Evolutionary conservation across 768 basidiomycete species (phyloP).

Genomic region (Collybia sordida): DNA sequence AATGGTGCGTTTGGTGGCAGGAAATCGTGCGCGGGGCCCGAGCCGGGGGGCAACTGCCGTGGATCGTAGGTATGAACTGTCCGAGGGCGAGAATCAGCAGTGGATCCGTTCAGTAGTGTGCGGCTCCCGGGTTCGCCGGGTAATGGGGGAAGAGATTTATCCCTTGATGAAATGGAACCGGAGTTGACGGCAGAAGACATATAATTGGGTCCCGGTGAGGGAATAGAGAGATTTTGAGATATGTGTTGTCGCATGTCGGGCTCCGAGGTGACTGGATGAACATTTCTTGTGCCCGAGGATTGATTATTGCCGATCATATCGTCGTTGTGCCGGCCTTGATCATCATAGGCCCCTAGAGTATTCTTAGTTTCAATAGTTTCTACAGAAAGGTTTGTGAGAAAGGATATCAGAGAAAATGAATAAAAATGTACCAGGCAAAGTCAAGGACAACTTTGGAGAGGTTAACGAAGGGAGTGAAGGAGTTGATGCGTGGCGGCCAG

Average conservation of each 20-base stretch:
- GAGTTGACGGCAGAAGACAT: constrained; percentile 14
- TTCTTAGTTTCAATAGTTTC: constrained; percentile 41
- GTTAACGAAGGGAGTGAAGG: constrained; percentile 63
- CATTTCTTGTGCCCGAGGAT: constrained; percentile 30
- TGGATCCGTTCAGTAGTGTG: constrained; percentile 24
- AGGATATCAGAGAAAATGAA: no score
- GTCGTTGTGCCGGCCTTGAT: constrained; percentile 33
- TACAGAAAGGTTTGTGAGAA: no score
- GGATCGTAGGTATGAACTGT: constrained; percentile 66
- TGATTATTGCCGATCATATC: constrained; percentile 31
- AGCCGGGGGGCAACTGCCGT: constrained; percentile 44
- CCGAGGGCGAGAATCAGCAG: constrained; percentile 53
- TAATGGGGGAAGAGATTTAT: constrained; percentile 80
- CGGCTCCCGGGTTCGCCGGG: constrained; percentile 50
- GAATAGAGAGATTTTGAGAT: constrained; percentile 29
- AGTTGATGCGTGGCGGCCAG: constrained; percentile 64
- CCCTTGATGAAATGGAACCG: constrained; percentile 39
- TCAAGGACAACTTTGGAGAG: constrained; percentile 54
- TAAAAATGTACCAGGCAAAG: constrained; percentile 59
- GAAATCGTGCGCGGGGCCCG: constrained; percentile 48
- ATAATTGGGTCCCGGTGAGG: constrained; percentile 23
- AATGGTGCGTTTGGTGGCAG: constrained; percentile 65
- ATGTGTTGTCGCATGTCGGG: constrained; percentile 56
- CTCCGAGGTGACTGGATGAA: constrained; percentile 60
- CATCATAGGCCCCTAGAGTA: constrained; percentile 41